Evolutionary conservation across 768 basidiomycete genomes (phyloP).

Genomic region (Cystofilobasidium ferigula): DNA sequence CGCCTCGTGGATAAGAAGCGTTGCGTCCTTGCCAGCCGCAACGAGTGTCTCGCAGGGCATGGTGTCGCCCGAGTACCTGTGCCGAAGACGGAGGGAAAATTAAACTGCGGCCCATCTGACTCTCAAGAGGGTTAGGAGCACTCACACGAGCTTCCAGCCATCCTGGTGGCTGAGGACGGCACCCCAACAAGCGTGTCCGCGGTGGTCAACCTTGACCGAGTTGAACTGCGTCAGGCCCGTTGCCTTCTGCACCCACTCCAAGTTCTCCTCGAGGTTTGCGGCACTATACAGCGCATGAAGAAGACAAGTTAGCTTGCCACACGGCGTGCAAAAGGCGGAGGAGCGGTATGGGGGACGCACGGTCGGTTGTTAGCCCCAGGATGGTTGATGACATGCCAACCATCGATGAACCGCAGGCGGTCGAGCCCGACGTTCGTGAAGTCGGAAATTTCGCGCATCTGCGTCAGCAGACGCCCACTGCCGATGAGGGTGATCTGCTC

Average conservation of each 20-base stretch:
- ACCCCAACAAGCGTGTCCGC: constrained; percentile 57
- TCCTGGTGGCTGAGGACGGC: constrained; percentile 54
- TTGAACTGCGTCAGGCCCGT: constrained; percentile 52
- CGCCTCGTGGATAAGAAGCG: constrained; percentile 85
- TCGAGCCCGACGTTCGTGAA: constrained; percentile 61
- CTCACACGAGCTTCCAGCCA: constrained; percentile 69
- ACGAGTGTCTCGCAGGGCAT: constrained; percentile 60
- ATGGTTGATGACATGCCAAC: not conserved
- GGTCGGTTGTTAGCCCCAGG: not conserved
- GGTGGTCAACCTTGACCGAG: constrained; percentile 64
- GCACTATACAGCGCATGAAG: not conserved
- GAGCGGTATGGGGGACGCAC: not conserved
- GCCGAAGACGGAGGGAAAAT: constrained; percentile 69
- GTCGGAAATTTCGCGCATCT: constrained; percentile 60
- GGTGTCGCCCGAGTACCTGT: constrained; percentile 86
- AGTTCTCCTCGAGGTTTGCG: not conserved
- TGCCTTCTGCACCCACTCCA: not conserved
- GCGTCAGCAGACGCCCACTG: constrained; percentile 43
- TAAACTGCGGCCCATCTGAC: constrained; percentile 51
- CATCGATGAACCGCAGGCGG: constrained; percentile 9
- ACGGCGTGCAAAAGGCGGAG: not conserved
- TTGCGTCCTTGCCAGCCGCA: constrained; percentile 53
- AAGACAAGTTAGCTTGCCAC: not conserved
- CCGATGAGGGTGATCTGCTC: constrained; percentile 60
- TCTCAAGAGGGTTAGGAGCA: constrained; percentile 25